phyloP scores from a whole-genome alignment of 176 grass and related monocot species.

The Phoenix roebelenii region DNA sequence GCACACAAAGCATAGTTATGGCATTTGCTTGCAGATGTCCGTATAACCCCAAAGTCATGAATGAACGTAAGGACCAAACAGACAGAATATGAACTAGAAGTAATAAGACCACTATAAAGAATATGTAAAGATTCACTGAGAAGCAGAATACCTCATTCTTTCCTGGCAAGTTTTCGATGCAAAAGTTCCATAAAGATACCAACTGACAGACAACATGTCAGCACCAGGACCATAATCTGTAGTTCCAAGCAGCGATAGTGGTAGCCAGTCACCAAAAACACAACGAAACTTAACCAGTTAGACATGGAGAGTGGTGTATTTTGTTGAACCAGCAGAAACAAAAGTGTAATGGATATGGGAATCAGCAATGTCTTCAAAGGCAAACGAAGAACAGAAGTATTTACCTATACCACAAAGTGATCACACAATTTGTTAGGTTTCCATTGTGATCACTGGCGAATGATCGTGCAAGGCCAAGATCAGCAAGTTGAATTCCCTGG shows the following conservation, averaged over 20 bases:
- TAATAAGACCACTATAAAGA: no score
- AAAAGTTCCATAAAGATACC: slow-evolving; percentile 89
- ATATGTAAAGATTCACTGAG: background rate
- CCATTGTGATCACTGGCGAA: slow-evolving; percentile 78
- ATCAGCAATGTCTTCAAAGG: no score
- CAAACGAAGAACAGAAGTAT: slow-evolving; percentile 1
- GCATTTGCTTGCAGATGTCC: no score
- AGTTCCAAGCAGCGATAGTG: slow-evolving; percentile 70
- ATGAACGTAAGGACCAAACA: no score
- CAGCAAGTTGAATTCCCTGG: slow-evolving; percentile 82
- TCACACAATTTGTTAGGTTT: slow-evolving; percentile 81
- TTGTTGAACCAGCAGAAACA: background rate
- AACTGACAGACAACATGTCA: slow-evolving; percentile 99
- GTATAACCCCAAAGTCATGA: no score
- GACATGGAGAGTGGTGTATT: background rate
- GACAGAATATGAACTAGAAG: no score
- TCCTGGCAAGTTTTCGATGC: slow-evolving; percentile 68
- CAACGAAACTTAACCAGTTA: slow-evolving; percentile 11
- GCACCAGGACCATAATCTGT: slow-evolving; percentile 73
- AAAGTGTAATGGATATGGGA: no score
- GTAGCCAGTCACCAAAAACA: slow-evolving; percentile 50
- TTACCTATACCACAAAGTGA: slow-evolving; percentile 93
- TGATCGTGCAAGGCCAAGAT: slow-evolving; percentile 92
- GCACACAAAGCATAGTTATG: no score
- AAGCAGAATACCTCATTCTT: slow-evolving; percentile 71